Conservation (phyloP, 106 monocot genomes). For the Ottelia alismoides region DNA sequence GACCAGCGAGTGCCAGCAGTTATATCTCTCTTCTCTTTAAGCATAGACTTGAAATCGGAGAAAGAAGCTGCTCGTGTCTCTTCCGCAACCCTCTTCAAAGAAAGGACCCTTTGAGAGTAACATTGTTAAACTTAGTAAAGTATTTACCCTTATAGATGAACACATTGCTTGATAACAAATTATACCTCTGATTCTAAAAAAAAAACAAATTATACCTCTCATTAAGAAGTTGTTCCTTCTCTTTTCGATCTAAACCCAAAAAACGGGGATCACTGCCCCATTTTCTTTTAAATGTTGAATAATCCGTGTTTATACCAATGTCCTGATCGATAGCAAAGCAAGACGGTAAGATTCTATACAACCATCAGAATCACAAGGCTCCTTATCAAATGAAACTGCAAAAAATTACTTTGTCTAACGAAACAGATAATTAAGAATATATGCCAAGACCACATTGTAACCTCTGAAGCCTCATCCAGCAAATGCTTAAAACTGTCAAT, state of each 20-base stretch:
- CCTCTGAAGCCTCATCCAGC: conserved; percentile 88
- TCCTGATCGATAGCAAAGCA: conserved; percentile 55
- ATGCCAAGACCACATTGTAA: conserved; percentile 17
- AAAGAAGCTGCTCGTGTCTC: conserved; percentile 41
- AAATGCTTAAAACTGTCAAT: conserved; percentile 64
- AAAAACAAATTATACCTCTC: conserved; percentile 47
- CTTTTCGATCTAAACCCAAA: conserved; percentile 78
- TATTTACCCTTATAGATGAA: too few species aligned
- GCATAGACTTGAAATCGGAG: conserved; percentile 67
- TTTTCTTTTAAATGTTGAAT: conserved; percentile 77
- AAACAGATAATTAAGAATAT: conserved; percentile 5
- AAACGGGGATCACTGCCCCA: conserved; percentile 86
- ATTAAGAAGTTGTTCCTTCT: conserved; percentile 65
- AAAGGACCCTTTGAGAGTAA: conserved; percentile 35
- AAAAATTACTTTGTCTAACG: conserved; percentile 3
- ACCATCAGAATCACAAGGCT: too few species aligned
- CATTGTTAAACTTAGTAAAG: too few species aligned
- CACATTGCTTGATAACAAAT: too few species aligned
- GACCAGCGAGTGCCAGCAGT: conserved; percentile 69
- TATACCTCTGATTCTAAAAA: too few species aligned
- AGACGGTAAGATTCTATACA: neutral
- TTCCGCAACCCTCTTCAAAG: conserved; percentile 52
- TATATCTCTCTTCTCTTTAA: conserved; percentile 49
- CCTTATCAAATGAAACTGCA: too few species aligned
- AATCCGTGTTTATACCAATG: conserved; percentile 60